Evolutionary conservation across 1,284 basidiomycete genomes (phyloP).

Genomic region (Microbotryum saponariae): DNA sequence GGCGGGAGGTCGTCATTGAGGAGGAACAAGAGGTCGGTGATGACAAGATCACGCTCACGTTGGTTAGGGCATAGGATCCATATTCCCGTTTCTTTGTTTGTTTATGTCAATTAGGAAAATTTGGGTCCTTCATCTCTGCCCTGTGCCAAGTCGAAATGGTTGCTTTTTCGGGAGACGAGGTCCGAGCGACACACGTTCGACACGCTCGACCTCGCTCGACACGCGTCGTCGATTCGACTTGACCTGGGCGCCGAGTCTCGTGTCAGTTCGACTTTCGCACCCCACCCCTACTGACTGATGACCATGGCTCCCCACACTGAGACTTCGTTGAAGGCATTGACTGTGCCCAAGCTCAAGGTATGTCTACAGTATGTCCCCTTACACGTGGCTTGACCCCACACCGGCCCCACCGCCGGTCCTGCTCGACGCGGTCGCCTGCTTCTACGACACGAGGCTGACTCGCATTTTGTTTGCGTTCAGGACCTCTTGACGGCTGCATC

Average conservation of each 20-base stretch:
- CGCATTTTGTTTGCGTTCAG: not conserved
- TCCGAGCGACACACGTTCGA: slow-evolving; percentile 51
- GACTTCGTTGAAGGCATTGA: slow-evolving; percentile 39
- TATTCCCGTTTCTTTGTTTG: slow-evolving; percentile 49
- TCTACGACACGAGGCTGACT: not conserved
- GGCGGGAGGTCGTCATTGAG: slow-evolving; percentile 56
- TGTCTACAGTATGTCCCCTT: not conserved
- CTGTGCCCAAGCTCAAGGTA: slow-evolving; percentile 44
- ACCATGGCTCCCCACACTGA: slow-evolving; percentile 15
- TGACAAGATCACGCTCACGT: slow-evolving; percentile 56
- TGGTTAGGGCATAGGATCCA: slow-evolving; percentile 47
- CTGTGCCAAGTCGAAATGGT: slow-evolving; percentile 83
- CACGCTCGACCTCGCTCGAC: too few relatives aligned
- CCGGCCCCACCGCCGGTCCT: not conserved
- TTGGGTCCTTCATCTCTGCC: slow-evolving; percentile 72
- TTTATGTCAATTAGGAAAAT: slow-evolving; percentile 46
- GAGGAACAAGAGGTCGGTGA: slow-evolving; percentile 84
- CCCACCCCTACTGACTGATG: too few relatives aligned
- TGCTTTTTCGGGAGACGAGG: slow-evolving; percentile 50
- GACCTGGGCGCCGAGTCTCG: too few relatives aligned
- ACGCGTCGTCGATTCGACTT: too few relatives aligned
- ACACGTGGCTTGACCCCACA: not conserved
- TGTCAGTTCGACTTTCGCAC: too few relatives aligned
- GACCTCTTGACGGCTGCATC: slow-evolving; percentile 39
- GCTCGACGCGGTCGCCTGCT: not conserved